A percentile compares a stretch with the other conserved stretches of the same genome.
phyloP scores from a whole-genome alignment of 2,329 filamentous ascomycete genomes.

The Penicillium capsulatum region DNA sequence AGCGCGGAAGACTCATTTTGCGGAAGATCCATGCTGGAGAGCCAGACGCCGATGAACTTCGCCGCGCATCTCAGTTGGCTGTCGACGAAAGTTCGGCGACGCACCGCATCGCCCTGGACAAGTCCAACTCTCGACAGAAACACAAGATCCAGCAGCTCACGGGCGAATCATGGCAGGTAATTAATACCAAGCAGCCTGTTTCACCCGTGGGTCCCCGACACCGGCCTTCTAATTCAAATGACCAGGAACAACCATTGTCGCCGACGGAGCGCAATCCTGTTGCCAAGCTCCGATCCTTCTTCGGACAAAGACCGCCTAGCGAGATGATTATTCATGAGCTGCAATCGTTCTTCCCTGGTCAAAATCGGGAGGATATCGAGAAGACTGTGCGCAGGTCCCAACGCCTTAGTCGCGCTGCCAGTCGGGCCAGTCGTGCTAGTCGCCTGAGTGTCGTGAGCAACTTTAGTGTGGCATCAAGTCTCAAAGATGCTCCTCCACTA shows the following conservation, averaged over 20 bases:
- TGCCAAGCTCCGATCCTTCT: constrained; percentile 59
- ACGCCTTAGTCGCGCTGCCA: constrained; percentile 86
- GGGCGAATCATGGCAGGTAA: constrained; percentile 71
- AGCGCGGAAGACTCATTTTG: constrained; percentile 85
- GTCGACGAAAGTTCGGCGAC: constrained; percentile 77
- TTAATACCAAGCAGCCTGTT: constrained; percentile 74
- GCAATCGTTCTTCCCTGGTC: constrained; percentile 95
- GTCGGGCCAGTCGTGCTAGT: constrained; percentile 85
- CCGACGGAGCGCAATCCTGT: constrained; percentile 34
- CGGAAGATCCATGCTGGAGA: constrained; percentile 89
- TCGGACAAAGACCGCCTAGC: constrained; percentile 86
- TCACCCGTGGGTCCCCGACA: constrained; percentile 59
- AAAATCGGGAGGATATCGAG: constrained; percentile 90
- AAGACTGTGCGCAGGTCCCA: constrained; percentile 88
- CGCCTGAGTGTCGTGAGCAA: constrained; percentile 92
- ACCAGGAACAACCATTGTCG: constrained; percentile 27
- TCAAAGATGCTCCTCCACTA: constrained; percentile 72
- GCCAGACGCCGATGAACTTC: constrained; percentile 79
- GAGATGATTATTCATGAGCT: constrained; percentile 96
- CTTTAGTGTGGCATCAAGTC: constrained; percentile 83
- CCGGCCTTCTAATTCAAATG: constrained; percentile 23
- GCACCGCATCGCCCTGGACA: constrained; percentile 58
- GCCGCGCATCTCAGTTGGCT: constrained; percentile 82
- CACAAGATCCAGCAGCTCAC: constrained; percentile 84
- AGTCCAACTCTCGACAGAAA: constrained; percentile 70